phyloP scores from a whole-genome alignment of 2,329 filamentous ascomycete species.

The Microdochium paspali region DNA sequence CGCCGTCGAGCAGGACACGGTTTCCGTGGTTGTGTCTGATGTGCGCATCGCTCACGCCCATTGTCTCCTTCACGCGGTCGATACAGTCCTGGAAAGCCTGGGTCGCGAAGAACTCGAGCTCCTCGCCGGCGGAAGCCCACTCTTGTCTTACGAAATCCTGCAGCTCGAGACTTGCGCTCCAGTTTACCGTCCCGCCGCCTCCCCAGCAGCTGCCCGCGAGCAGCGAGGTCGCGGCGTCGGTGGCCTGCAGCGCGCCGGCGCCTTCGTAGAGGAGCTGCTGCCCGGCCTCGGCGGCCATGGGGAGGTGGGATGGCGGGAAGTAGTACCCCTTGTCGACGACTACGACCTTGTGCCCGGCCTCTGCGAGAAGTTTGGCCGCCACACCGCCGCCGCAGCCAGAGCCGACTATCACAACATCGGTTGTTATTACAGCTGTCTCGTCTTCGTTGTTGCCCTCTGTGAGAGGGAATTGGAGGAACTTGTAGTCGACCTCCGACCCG shows the following conservation, averaged over 20 bases:
- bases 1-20: constrained; percentile 62
- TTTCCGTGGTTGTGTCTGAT: constrained; percentile 70
- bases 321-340: constrained; percentile 80
- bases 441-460: constrained; percentile 21
- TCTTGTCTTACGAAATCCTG: constrained; percentile 70
- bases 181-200: constrained; percentile 83
- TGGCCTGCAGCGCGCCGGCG: constrained; percentile 44
- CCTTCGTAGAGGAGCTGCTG: constrained; percentile 60
- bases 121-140: constrained; percentile 55
- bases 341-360: constrained; percentile 54
- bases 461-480: constrained; percentile 48
- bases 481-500: constrained; percentile 42
- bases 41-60: constrained; percentile 61
- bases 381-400: constrained; percentile 83
- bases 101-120: constrained; percentile 65
- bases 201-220: constrained; percentile 69
- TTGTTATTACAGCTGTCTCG: constrained; percentile 52
- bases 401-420: constrained; percentile 78
- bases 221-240: constrained; percentile 50
- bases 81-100: constrained; percentile 67
- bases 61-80: constrained; percentile 67
- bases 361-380: constrained; percentile 68
- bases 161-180: constrained; percentile 58
- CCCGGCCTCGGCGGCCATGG: constrained; percentile 58
- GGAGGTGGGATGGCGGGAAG: constrained; percentile 61